Evolutionary conservation across 352 stramenopile species (phyloP).

Genomic region (Phytophthora pini): DNA sequence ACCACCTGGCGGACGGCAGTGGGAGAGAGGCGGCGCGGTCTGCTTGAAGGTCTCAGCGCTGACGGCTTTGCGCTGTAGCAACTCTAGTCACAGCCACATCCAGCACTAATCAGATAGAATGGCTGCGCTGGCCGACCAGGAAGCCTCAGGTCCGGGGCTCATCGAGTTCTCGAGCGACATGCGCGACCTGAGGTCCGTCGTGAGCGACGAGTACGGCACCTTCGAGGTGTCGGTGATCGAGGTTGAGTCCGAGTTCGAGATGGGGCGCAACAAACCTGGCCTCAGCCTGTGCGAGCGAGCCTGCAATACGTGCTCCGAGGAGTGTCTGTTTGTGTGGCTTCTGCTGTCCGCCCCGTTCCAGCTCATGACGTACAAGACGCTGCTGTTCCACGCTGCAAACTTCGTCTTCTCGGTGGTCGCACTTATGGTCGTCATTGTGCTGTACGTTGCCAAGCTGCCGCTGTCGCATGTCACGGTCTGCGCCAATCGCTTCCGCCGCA

Average conservation of each 20-base stretch:
- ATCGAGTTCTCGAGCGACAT: conserved; percentile 22
- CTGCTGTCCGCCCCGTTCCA: conserved; percentile 61
- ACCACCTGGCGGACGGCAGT: conserved; percentile 18
- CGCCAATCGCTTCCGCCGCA: conserved; percentile 18
- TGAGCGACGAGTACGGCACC: conserved; percentile 66
- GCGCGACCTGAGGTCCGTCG: conserved; percentile 24
- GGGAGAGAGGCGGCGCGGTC: conserved; percentile 11
- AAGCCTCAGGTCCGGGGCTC: conserved; percentile 8
- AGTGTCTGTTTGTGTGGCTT: conserved; percentile 61
- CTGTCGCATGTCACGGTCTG: conserved; percentile 6
- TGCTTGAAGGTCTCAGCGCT: conserved; percentile 21
- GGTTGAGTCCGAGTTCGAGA: conserved; percentile 45
- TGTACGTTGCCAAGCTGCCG: conserved; percentile 39
- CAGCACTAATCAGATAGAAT: conserved; percentile 4
- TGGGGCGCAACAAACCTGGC: conserved; percentile 16
- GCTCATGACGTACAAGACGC: conserved; percentile 59
- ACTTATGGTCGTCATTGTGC: conserved; percentile 28
- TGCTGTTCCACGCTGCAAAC: conserved; percentile 65
- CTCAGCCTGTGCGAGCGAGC: conserved; percentile 15
- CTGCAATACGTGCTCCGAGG: conserved; percentile 36
- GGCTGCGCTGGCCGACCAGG: conserved; percentile 21
- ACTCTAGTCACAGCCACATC: background rate
- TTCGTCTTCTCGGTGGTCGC: conserved; percentile 51
- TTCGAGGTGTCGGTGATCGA: conserved; percentile 78
- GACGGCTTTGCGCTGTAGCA: conserved; percentile 2